Evolutionary conservation across 2,329 filamentous ascomycete species (phyloP).

Genomic region (Cercospora sojina): DNA sequence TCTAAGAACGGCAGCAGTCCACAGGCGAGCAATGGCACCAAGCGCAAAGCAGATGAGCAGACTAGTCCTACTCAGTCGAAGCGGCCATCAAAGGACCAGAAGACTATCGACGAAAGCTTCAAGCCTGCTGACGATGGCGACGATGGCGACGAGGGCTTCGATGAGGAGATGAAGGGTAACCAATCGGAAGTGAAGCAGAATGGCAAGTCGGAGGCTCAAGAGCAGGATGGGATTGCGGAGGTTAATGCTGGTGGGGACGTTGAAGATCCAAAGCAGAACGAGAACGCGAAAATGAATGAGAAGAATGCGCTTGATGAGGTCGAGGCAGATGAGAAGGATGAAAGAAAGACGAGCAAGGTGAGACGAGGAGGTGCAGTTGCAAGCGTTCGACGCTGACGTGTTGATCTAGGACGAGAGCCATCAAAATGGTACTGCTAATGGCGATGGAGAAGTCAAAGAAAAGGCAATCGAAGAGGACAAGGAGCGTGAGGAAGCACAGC

Average conservation of each 20-base stretch:
- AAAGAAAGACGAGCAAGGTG: conserved; percentile 34
- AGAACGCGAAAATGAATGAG: conserved; percentile 13
- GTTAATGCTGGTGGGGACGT: conserved; percentile 15
- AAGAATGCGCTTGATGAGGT: conserved; percentile 34
- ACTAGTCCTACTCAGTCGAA: conserved; percentile 41
- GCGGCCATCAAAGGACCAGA: conserved; percentile 31
- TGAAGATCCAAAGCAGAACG: background rate
- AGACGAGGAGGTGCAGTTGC: background rate
- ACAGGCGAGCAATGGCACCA: conserved; percentile 15
- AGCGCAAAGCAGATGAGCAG: conserved; percentile 22
- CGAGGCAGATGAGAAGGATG: conserved; percentile 34
- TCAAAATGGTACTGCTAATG: conserved; percentile 20
- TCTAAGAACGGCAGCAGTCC: conserved; percentile 15
- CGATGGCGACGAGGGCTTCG: conserved; percentile 22
- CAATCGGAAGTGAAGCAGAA: conserved; percentile 18
- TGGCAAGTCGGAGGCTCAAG: conserved; percentile 28
- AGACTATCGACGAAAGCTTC: conserved; percentile 10
- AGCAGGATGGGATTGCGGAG: conserved; percentile 32
- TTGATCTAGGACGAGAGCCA: conserved; percentile 15
- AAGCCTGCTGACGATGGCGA: conserved; percentile 15
- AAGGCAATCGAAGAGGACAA: conserved; percentile 52
- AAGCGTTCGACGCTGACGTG: background rate
- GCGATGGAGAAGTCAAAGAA: conserved; percentile 17
- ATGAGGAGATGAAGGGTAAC: conserved; percentile 35
- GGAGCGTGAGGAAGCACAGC: conserved; percentile 51